These are phyloP conservation scores for Kluyveromyces sp. DNA, from an alignment of 1,139 yeast genomes.

Conservation along the genomic window DNA sequence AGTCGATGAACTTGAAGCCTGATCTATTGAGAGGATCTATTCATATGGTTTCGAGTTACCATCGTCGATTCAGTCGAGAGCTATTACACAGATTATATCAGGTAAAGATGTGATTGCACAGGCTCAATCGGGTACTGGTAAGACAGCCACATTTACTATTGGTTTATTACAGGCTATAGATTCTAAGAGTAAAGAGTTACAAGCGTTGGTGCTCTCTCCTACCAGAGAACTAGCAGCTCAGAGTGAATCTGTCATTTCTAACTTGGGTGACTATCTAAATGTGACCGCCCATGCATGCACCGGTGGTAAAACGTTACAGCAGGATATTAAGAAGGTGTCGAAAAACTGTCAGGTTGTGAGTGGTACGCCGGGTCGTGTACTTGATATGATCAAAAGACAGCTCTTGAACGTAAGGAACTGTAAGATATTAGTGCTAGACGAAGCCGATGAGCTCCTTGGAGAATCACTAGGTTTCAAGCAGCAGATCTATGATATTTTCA, in stretches of 20 bases:
- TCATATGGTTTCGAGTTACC: constrained; percentile 92
- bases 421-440: constrained; percentile 82
- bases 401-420: constrained; percentile 58
- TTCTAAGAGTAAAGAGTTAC: constrained; percentile 51
- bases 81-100: constrained; percentile 82
- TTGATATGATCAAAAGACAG: constrained; percentile 79
- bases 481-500: constrained; percentile 84
- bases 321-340: constrained; percentile 62
- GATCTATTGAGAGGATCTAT: constrained; percentile 61
- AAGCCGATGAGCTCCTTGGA: constrained; percentile 86
- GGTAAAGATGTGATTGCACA: constrained; percentile 95
- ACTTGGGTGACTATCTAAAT: constrained; percentile 81
- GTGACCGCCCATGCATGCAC: constrained; percentile 84
- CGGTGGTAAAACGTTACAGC: constrained; percentile 84
- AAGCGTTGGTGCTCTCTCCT: constrained; percentile 87
- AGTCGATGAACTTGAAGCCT: constrained; percentile 70
- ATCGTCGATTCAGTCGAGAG: constrained; percentile 91
- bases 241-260: constrained; percentile 74
- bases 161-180: constrained; percentile 72
- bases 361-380: constrained; percentile 94
- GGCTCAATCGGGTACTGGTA: constrained; percentile 98
- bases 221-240: constrained; percentile 92
- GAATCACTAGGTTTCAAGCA: constrained; percentile 74
- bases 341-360: constrained; percentile 88
- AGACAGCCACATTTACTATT: constrained; percentile 92